phyloP scores from a whole-genome alignment of 73 alveolate species.

The Paramecium octaurelia region DNA sequence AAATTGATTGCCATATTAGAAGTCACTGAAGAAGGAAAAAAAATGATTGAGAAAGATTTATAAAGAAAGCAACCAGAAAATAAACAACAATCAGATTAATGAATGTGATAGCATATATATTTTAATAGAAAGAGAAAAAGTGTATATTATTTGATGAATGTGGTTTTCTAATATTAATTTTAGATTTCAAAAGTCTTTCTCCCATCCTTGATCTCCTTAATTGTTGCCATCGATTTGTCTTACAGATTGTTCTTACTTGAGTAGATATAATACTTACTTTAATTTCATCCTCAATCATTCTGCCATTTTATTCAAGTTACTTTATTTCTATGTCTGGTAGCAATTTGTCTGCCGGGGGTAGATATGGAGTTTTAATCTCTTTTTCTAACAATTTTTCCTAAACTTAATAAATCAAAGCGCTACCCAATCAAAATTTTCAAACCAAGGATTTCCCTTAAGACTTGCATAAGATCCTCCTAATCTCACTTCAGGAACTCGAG shows the following conservation, averaged over 20 bases:
- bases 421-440: constrained; percentile 71
- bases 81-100: not conserved
- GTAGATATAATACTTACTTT: not conserved
- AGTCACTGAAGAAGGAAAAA: not conserved
- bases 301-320: constrained; percentile 18
- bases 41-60: not conserved
- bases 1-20: constrained; percentile 18
- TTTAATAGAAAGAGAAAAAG: not conserved
- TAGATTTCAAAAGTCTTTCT: constrained; percentile 5
- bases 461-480: constrained; percentile 63
- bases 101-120: not conserved
- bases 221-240: not conserved
- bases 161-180: not conserved
- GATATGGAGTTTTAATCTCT: constrained; percentile 51
- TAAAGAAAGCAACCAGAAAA: not conserved
- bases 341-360: constrained; percentile 45
- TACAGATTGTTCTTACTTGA: not conserved
- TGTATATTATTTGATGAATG: not conserved
- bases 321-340: constrained; percentile 36
- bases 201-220: constrained; percentile 2
- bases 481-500: constrained; percentile 68
- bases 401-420: not conserved
- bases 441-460: constrained; percentile 67
- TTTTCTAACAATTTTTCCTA: constrained; percentile 50
- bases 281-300: constrained; percentile 47